Percentiles rank a stretch among this genome's conserved stretches.
These are phyloP conservation scores for Chaetomium sp. DNA, from an alignment of 2,329 filamentous ascomycete species.

Conservation along the genomic window DNA sequence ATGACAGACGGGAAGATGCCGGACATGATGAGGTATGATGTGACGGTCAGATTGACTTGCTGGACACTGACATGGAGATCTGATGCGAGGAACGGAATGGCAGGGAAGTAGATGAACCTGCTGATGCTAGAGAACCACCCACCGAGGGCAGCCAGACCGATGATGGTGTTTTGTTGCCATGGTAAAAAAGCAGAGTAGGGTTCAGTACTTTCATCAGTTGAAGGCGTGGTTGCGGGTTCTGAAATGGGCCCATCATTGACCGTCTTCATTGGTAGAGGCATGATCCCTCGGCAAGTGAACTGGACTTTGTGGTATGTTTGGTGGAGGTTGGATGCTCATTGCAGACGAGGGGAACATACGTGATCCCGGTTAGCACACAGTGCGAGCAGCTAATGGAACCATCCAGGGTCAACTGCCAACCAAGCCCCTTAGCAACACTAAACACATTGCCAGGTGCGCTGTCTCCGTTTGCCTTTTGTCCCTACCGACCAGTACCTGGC, in stretches of 20 bases:
- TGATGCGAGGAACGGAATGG: constrained; percentile 31
- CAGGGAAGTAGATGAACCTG: constrained; percentile 38
- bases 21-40: constrained; percentile 45
- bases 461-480: neutral
- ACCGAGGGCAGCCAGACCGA: constrained; percentile 7
- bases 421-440: neutral
- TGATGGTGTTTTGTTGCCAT: constrained; percentile 10
- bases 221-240: neutral
- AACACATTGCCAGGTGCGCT: neutral
- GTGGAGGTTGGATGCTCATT: neutral
- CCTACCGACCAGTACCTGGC: neutral
- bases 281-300: neutral
- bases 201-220: neutral
- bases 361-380: neutral
- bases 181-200: neutral
- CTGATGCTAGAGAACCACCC: constrained; percentile 36
- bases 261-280: neutral
- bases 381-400: neutral
- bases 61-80: constrained; percentile 32
- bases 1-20: constrained; percentile 38
- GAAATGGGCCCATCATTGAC: neutral
- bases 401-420: neutral
- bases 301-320: neutral
- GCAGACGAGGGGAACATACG: neutral
- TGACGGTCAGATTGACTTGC: constrained; percentile 45